phyloP scores from a whole-genome alignment of 495 filamentous ascomycete genomes.

The Podospora tetraspora region DNA sequence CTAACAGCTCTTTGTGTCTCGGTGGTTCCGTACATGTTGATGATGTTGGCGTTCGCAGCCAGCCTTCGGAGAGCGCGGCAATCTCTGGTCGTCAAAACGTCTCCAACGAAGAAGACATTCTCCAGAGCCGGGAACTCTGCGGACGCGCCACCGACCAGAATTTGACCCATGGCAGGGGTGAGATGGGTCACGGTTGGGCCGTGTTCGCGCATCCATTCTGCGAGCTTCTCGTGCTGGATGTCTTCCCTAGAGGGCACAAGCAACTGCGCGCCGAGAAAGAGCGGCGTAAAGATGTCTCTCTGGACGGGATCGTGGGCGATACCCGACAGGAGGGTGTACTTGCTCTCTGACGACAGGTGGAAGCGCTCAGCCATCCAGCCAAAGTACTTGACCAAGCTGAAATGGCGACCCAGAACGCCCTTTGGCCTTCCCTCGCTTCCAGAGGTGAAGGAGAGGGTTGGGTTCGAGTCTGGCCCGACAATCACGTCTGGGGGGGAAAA shows the following conservation, averaged over 20 bases:
- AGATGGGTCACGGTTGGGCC: constrained; percentile 81
- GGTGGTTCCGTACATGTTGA: constrained; percentile 91
- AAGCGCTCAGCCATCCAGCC: constrained; percentile 89
- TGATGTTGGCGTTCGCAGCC: constrained; percentile 72
- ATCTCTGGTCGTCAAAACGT: constrained; percentile 82
- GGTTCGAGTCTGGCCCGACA: constrained; percentile 85
- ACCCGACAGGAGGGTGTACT: constrained; percentile 79
- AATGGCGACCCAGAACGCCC: constrained; percentile 87
- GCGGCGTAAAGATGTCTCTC: constrained; percentile 87
- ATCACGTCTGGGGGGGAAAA: constrained; percentile 60
- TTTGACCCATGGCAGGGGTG: constrained; percentile 95
- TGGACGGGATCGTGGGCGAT: constrained; percentile 91
- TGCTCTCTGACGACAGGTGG: constrained; percentile 63
- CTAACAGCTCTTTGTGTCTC: constrained; percentile 84
- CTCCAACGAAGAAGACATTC: constrained; percentile 89
- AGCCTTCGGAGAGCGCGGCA: constrained; percentile 73
- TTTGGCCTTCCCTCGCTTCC: constrained; percentile 71
- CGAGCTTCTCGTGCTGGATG: constrained; percentile 82
- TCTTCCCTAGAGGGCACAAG: constrained; percentile 78
- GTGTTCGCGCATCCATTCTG: constrained; percentile 84
- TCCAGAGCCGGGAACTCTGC: constrained; percentile 71
- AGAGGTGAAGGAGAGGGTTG: constrained; percentile 79
- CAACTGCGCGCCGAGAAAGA: constrained; percentile 80
- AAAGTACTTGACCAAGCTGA: constrained; percentile 79
- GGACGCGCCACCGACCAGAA: constrained; percentile 79